Evolutionary conservation across 2,329 filamentous ascomycete genomes (phyloP).

Genomic region (Pestalotiopsis sp.): DNA sequence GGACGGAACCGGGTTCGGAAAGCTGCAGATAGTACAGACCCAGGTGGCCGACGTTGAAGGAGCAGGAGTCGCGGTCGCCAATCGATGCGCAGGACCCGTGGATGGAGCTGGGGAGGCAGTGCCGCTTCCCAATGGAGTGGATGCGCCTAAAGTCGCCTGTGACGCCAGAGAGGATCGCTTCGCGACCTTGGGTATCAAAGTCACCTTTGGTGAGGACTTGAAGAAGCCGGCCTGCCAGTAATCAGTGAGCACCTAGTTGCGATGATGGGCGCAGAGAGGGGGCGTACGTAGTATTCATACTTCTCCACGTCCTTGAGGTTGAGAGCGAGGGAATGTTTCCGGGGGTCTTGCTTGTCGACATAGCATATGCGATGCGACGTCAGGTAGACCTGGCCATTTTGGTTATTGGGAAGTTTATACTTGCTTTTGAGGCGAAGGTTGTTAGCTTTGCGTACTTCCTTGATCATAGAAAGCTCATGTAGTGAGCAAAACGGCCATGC

Average conservation of each 20-base stretch:
- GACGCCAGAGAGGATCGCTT: slow-evolving; percentile 66
- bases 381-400: slow-evolving; percentile 94
- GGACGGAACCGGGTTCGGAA: slow-evolving; percentile 88
- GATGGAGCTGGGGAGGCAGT: slow-evolving; percentile 35
- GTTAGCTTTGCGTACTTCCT: neutral
- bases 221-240: slow-evolving; percentile 76
- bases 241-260: slow-evolving; percentile 10
- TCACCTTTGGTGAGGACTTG: slow-evolving; percentile 94
- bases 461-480: neutral
- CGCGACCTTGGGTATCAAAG: slow-evolving; percentile 77
- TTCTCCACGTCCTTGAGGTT: slow-evolving; percentile 90
- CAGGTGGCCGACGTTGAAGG: slow-evolving; percentile 73
- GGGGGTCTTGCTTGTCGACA: slow-evolving; percentile 84
- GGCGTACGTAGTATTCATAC: slow-evolving; percentile 80
- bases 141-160: slow-evolving; percentile 50
- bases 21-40: slow-evolving; percentile 95
- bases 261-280: slow-evolving; percentile 17
- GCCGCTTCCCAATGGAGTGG: slow-evolving; percentile 47
- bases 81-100: slow-evolving; percentile 38
- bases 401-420: slow-evolving; percentile 90
- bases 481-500: neutral
- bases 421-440: slow-evolving; percentile 61
- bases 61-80: slow-evolving; percentile 46
- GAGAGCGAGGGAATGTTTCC: slow-evolving; percentile 81
- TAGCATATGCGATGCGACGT: slow-evolving; percentile 97